Evolutionary conservation across 495 filamentous ascomycete species (phyloP), one percentile per base, ranked within the genome.

Genomic region (Hypoxylon cercidicola): DNA sequence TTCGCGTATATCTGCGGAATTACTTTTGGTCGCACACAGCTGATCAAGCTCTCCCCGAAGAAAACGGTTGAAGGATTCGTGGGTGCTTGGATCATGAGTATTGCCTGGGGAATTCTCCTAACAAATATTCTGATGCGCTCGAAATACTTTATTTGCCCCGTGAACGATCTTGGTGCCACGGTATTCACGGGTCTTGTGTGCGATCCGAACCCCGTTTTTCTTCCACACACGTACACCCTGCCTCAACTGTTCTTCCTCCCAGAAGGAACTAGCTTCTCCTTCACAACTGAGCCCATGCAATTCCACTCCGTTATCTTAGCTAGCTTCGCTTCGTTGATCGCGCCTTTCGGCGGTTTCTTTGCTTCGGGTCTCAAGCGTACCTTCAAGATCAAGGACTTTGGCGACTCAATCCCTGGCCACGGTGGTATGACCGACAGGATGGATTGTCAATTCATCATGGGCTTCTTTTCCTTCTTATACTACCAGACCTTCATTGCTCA

Each of bases 381-480:
- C 8, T 99, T 99, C 84, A 97, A 98, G 80, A 95, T 99, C 80
- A 99, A 99, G 81, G 96, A 99, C 79, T 99, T 99, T 75, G 96
- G 96, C 71, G 92, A 99, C 74, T 92, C 91, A 16, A 98, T 99
- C 66, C 96, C 96, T 1, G 96, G 96, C 35, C 96, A 99, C 70
- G 96, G 96, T 48, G 96, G 96, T 64, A 98, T 99, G 77, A 99
- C 96, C 6, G 96, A 99, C 75, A 88, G 96, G 20, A 98, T 99
- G 96, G 96, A 99, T 71, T 99, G 96, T 78, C 96, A 99, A 73
- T 97, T 97, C 80, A 98, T 97, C 79, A 99, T 99, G 96, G 96
- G 96, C 9, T 92, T 97, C 81, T 98, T 99, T 69, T 87, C 96
- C 11, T 98, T 90, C 78, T 91, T 99, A 83, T 99, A 99, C 78